A percentile compares a stretch with the other conserved stretches of the same genome.
phyloP scores from a whole-genome alignment of 1,284 basidiomycete species.

The Ceratobasidium sp. region DNA sequence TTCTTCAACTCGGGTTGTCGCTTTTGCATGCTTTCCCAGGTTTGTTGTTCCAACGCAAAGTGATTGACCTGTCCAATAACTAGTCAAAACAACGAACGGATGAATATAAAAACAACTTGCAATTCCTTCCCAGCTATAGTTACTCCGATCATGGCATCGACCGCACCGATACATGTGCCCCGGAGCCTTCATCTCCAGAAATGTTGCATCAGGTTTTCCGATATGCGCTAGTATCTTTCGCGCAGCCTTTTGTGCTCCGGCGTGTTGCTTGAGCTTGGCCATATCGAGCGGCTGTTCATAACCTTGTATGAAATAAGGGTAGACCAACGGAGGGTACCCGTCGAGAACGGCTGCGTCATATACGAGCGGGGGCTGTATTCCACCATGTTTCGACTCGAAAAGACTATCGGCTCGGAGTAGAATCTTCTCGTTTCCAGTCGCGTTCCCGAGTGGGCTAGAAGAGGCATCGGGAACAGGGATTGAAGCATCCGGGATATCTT shows the following conservation, averaged over 20 bases:
- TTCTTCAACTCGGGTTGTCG: neutral
- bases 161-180: conserved; percentile 10
- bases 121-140: conserved; percentile 22
- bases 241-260: conserved; percentile 5
- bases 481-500: neutral
- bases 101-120: neutral
- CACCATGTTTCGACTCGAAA: neutral
- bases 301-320: neutral
- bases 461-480: neutral
- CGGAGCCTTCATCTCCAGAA: conserved; percentile 24
- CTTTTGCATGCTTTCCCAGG: neutral
- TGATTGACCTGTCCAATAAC: conserved; percentile 16
- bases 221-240: neutral
- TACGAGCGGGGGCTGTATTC: neutral
- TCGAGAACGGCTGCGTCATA: neutral
- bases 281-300: neutral
- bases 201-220: conserved; percentile 26
- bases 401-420: conserved; percentile 33
- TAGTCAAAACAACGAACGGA: neutral
- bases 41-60: neutral
- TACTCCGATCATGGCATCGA: neutral
- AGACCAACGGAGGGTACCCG: neutral
- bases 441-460: neutral
- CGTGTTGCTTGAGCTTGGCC: neutral
- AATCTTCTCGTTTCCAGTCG: neutral